Evolutionary conservation across 2,329 filamentous ascomycete genomes (phyloP).

Genomic region (Sporothrix schenckii): DNA sequence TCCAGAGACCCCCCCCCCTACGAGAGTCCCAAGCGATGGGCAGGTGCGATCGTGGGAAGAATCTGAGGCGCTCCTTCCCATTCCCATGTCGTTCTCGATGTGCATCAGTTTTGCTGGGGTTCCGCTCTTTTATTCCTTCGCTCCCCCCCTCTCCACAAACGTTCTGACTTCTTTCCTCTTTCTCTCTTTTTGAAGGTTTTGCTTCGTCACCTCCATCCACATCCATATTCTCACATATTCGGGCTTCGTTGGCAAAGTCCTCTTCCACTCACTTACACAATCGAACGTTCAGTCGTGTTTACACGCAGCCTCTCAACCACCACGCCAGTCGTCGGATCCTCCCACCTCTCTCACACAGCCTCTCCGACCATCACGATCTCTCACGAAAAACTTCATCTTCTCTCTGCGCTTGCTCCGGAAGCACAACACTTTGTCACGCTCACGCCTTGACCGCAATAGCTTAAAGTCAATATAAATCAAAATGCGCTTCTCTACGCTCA

Average conservation of each 20-base stretch:
- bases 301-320: background rate
- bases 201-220: constrained; percentile 29
- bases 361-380: background rate
- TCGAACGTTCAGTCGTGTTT: background rate
- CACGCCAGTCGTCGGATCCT: constrained; percentile 23
- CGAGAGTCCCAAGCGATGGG: constrained; percentile 18
- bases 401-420: constrained; percentile 28
- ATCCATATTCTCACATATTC: constrained; percentile 31
- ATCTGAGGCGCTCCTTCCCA: background rate
- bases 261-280: constrained; percentile 35
- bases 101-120: constrained; percentile 1
- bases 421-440: background rate
- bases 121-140: constrained; percentile 23
- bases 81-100: background rate
- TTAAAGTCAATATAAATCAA: constrained; percentile 19
- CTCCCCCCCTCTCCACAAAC: constrained; percentile 13
- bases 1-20: background rate
- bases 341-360: background rate
- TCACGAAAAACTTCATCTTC: background rate
- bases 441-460: background rate
- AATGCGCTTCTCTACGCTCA: constrained; percentile 52
- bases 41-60: constrained; percentile 27
- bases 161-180: constrained; percentile 17
- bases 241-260: constrained; percentile 64
- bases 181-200: constrained; percentile 19